These are phyloP conservation scores for Colletotrichum somersetense DNA, from an alignment of 2,329 filamentous ascomycete genomes.

Conservation along the genomic window DNA sequence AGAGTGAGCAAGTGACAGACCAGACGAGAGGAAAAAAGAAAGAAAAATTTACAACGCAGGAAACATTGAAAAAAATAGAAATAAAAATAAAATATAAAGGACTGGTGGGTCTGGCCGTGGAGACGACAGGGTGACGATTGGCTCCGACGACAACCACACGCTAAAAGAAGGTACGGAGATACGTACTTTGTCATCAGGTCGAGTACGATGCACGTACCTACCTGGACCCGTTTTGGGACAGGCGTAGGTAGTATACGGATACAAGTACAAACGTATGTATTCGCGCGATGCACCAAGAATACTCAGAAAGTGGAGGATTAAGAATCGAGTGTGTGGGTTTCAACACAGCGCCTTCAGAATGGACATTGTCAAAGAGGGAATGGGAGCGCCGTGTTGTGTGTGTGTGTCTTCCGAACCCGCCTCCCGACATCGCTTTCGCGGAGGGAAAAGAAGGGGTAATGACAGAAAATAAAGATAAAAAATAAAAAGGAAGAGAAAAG, in stretches of 20 bases:
- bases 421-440: slow-evolving; percentile 18
- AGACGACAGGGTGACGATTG: slow-evolving; percentile 31
- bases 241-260: background rate
- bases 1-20: too few species aligned
- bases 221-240: slow-evolving; percentile 28
- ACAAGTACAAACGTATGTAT: too few species aligned
- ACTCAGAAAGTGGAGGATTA: background rate
- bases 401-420: slow-evolving; percentile 3
- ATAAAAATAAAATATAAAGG: slow-evolving; percentile 11
- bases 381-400: background rate
- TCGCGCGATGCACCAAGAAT: too few species aligned
- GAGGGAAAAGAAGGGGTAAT: background rate
- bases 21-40: background rate
- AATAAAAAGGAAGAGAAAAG: background rate
- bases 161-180: slow-evolving; percentile 25
- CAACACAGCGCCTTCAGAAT: slow-evolving; percentile 21
- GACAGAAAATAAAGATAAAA: background rate
- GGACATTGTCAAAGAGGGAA: slow-evolving; percentile 23
- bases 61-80: background rate
- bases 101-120: slow-evolving; percentile 21
- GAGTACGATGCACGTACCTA: slow-evolving; percentile 11
- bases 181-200: slow-evolving; percentile 16
- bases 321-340: slow-evolving; percentile 13
- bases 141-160: slow-evolving; percentile 7
- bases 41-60: too few species aligned